phyloP scores from a whole-genome alignment of 306 rosid species.

The Trichosanthes cucumerina region DNA sequence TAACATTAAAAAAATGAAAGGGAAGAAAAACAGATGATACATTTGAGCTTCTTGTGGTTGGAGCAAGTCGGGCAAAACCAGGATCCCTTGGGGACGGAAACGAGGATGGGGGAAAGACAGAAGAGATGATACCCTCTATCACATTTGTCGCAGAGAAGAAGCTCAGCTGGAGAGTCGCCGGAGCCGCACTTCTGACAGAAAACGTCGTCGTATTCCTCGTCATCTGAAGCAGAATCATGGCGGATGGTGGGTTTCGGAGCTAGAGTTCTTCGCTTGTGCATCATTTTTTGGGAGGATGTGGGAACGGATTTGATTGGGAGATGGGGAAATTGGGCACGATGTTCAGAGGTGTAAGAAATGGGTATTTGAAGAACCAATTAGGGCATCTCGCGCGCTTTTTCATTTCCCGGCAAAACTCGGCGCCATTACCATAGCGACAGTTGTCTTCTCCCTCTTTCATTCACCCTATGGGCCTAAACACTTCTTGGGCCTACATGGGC shows the following conservation, averaged over 20 bases:
- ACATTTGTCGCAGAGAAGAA: constrained; percentile 77
- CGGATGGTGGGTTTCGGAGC: constrained; percentile 36
- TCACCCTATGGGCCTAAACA: neutral
- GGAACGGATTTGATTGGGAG: neutral
- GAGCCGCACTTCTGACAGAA: constrained; percentile 46
- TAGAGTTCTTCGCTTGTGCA: constrained; percentile 38
- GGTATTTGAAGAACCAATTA: constrained; percentile 1
- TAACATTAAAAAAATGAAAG: neutral
- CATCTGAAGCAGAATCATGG: neutral
- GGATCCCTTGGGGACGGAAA: constrained; percentile 53
- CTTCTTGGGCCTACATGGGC: neutral
- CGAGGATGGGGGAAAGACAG: constrained; percentile 63
- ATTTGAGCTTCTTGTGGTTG: constrained; percentile 27
- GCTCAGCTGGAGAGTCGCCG: constrained; percentile 45
- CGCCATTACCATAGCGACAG: neutral
- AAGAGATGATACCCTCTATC: constrained; percentile 64
- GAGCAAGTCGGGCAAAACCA: constrained; percentile 78
- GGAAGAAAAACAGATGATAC: constrained; percentile 17
- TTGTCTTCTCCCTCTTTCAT: neutral
- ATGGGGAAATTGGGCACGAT: neutral
- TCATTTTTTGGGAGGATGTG: constrained; percentile 1
- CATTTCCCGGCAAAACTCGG: neutral
- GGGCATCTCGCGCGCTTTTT: constrained; percentile 1
- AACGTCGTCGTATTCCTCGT: constrained; percentile 14
- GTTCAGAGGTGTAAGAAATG: neutral